Conservation (phyloP, 306 rosid genomes). For the Astragalus glycyphyllos region DNA sequence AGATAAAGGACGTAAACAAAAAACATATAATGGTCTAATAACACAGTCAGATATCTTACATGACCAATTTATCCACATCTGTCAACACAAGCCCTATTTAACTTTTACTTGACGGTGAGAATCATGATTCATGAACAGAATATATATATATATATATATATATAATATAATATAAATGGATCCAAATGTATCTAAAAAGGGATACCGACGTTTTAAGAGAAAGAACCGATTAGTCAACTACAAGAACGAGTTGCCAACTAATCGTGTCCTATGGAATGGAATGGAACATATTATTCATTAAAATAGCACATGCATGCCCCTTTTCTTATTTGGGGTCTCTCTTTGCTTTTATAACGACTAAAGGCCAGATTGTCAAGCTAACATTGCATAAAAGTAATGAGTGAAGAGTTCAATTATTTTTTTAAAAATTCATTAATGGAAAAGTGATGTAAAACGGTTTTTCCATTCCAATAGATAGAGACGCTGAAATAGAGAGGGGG, state of each 20-base stretch:
- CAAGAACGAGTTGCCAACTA: constrained; percentile 31
- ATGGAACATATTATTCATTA: background rate
- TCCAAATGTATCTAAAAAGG: too few relatives aligned
- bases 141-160: too few relatives aligned
- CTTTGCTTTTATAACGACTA: constrained; percentile 37
- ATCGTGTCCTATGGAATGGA: constrained; percentile 23
- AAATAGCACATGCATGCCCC: constrained; percentile 42
- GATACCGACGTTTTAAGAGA: too few relatives aligned
- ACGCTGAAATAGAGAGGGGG: too few relatives aligned
- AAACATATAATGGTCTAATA: too few relatives aligned
- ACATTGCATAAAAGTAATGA: background rate
- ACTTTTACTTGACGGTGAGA: background rate
- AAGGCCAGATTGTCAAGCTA: constrained; percentile 42
- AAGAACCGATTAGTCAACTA: background rate
- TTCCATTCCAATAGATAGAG: constrained; percentile 25
- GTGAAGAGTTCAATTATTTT: background rate
- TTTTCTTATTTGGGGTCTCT: constrained; percentile 1
- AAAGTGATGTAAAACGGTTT: constrained; percentile 3
- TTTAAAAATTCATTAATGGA: background rate
- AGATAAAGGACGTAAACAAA: too few relatives aligned
- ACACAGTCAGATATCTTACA: too few relatives aligned
- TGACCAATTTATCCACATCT: too few relatives aligned
- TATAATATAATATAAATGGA: too few relatives aligned
- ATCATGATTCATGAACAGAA: constrained; percentile 22
- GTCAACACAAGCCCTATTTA: too few relatives aligned